Percentiles rank a stretch among this genome's conserved stretches.
Conservation (phyloP, 2,329 filamentous ascomycete species). For the Talaromyces rugulosus region DNA sequence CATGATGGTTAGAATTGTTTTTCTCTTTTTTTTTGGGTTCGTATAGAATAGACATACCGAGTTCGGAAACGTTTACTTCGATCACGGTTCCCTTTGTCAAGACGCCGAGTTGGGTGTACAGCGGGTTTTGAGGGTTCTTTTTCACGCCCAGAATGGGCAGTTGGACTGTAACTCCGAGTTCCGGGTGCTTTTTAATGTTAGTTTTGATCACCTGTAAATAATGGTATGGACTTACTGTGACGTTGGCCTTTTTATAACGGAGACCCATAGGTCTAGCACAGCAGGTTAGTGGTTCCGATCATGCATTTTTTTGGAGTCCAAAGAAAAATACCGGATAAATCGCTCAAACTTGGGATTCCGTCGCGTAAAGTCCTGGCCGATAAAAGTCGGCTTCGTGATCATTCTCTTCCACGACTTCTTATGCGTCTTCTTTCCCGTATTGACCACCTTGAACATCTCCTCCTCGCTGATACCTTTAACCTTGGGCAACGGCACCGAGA, state of each 20-base stretch:
- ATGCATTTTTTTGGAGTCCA: neutral
- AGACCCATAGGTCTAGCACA: constrained; percentile 60
- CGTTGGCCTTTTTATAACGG: constrained; percentile 73
- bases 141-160: constrained; percentile 73
- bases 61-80: constrained; percentile 89
- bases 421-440: constrained; percentile 89
- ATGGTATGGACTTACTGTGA: constrained; percentile 34
- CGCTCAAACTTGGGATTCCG: constrained; percentile 73
- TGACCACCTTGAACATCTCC: constrained; percentile 96
- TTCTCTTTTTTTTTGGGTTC: neutral
- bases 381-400: constrained; percentile 82
- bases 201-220: neutral
- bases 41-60: constrained; percentile 34
- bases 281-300: neutral
- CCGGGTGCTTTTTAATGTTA: constrained; percentile 52
- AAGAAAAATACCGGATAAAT: constrained; percentile 53
- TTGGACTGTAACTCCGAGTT: constrained; percentile 82
- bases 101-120: constrained; percentile 90
- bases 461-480: constrained; percentile 90
- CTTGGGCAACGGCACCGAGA: constrained; percentile 87
- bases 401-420: constrained; percentile 69
- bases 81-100: constrained; percentile 79
- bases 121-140: constrained; percentile 82
- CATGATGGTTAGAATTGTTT: neutral
- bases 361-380: constrained; percentile 84